phyloP scores from a whole-genome alignment of 208 protist genomes.

The Trypanosomatidae sp. region DNA sequence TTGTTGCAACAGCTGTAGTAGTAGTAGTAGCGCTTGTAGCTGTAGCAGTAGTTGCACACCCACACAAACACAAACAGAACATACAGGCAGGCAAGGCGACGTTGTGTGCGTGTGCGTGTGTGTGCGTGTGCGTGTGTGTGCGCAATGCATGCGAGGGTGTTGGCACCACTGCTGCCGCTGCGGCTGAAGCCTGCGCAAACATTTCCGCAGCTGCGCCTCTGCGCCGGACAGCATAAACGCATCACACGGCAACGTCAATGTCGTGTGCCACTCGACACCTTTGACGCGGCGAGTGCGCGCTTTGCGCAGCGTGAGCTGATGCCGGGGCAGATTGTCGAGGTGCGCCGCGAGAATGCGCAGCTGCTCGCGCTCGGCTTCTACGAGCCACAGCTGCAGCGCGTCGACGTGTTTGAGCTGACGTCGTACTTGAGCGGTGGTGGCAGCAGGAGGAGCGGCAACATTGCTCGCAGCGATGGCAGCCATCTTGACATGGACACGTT shows the following conservation, averaged over 20 bases:
- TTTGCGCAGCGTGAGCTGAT: slow-evolving; percentile 34
- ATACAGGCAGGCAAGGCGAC: too few relatives aligned
- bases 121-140: too few relatives aligned
- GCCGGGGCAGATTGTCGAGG: slow-evolving; percentile 47
- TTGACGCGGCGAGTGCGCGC: slow-evolving; percentile 37
- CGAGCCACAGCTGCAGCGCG: slow-evolving; percentile 37
- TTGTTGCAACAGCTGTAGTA: too few relatives aligned
- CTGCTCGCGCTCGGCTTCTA: slow-evolving; percentile 74
- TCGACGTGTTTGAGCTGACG: slow-evolving; percentile 72
- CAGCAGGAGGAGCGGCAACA: too few relatives aligned
- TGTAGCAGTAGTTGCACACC: too few relatives aligned
- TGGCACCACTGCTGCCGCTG: slow-evolving; percentile 34
- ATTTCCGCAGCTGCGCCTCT: slow-evolving; percentile 66
- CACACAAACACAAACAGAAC: too few relatives aligned
- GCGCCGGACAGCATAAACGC: slow-evolving; percentile 14
- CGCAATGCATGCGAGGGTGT: slow-evolving; percentile 71
- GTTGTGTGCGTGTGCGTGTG: too few relatives aligned
- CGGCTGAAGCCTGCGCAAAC: slow-evolving; percentile 43
- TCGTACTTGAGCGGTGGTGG: too few relatives aligned
- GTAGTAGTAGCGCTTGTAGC: too few relatives aligned
- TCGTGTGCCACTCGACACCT: slow-evolving; percentile 26
- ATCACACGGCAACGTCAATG: slow-evolving; percentile 35
- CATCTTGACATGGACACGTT: too few relatives aligned
- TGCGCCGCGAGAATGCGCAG: slow-evolving; percentile 30
- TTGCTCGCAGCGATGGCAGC: too few relatives aligned